Base-by-base conservation (phyloP, 305 asterid genomes). In the Solanum hybrid region DNA sequence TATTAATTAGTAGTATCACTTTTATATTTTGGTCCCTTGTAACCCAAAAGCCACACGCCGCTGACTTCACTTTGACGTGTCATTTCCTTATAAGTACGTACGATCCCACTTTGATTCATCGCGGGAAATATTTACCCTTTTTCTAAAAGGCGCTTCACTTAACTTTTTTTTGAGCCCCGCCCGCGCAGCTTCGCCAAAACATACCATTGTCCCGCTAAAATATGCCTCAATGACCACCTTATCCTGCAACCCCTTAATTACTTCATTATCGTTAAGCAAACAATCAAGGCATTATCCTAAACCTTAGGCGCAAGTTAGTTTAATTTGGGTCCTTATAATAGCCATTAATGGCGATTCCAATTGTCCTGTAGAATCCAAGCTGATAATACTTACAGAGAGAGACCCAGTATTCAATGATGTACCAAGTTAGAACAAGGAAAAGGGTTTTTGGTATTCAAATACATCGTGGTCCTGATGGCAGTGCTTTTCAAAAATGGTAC, bases 391-490 rank as follows among this genome's bases (percentile, higher is more conserved):
- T 14, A 31, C 24, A 29, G 35, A 73, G 2, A 73, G 79, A 73
- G 6, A 71, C 34, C 77, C 77, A 71, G 32, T n/a, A 87, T 66
- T 90, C 89, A 87, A 77, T 93, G 95, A 91, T 38, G 40, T 86
- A 84, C 88, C 93, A 60, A 84, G 84, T 90, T 69, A 90, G 93
- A 91, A 87, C 91, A 76, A 88, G 96, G 88, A 95, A 93, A 79
- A 90, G 96, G 91, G 92, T 95, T 76, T 91, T 24, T 12, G 93
- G 93, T 24, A 32, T 94, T 34, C 93, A 92, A 51, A 42, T 93
- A 86, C 93, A 77, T 86, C 96, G 98, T 86, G 97, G 93, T 80
- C 94, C 97, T 6, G 93, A 94, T 71, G 95, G 96, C 90, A 94
- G 95, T 90, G 96, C 98, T 37, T 95, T 94, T 90, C 90, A 89